phyloP scores from a whole-genome alignment of 1,284 basidiomycete genomes.

The Testicularia cyperi region DNA sequence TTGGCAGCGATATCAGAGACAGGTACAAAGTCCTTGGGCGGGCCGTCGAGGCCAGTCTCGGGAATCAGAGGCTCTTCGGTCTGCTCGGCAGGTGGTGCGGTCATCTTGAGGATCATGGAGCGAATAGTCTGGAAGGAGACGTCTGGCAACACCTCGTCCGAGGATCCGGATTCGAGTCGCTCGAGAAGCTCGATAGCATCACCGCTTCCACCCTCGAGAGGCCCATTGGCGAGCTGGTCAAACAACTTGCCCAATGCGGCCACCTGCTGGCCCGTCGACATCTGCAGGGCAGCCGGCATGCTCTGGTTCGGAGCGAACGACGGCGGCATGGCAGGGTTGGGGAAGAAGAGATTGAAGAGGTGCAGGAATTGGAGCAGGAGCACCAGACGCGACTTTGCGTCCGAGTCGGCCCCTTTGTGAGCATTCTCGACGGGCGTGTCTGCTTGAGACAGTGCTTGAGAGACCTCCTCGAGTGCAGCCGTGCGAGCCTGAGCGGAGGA shows the following conservation, averaged over 20 bases:
- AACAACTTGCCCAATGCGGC: constrained; percentile 28
- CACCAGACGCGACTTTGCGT: constrained; percentile 16
- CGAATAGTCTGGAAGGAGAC: constrained; percentile 25
- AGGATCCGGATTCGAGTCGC: constrained; percentile 20
- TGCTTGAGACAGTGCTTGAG: no score
- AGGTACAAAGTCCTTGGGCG: constrained; percentile 11
- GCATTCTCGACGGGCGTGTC: background rate
- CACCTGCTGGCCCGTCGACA: constrained; percentile 33
- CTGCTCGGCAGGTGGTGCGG: constrained; percentile 21
- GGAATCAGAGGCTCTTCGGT: background rate
- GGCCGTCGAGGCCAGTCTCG: constrained; percentile 8
- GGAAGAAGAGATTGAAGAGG: constrained; percentile 37
- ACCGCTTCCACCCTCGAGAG: constrained; percentile 27
- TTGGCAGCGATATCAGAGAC: constrained; percentile 1
- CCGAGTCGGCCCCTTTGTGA: background rate
- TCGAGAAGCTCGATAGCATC: constrained; percentile 28
- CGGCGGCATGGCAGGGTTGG: constrained; percentile 12
- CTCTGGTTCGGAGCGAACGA: constrained; percentile 15
- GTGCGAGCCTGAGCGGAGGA: constrained; percentile 10
- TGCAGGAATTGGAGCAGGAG: constrained; percentile 43
- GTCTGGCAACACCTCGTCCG: constrained; percentile 21
- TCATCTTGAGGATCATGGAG: constrained; percentile 32
- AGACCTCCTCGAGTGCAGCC: no score
- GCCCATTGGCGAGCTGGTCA: constrained; percentile 36
- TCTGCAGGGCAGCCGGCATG: constrained; percentile 27